Evolutionary conservation across 495 filamentous ascomycete species (phyloP), one percentile per base, ranked within the genome.

Genomic region (Penicillium atrosanguineum): DNA sequence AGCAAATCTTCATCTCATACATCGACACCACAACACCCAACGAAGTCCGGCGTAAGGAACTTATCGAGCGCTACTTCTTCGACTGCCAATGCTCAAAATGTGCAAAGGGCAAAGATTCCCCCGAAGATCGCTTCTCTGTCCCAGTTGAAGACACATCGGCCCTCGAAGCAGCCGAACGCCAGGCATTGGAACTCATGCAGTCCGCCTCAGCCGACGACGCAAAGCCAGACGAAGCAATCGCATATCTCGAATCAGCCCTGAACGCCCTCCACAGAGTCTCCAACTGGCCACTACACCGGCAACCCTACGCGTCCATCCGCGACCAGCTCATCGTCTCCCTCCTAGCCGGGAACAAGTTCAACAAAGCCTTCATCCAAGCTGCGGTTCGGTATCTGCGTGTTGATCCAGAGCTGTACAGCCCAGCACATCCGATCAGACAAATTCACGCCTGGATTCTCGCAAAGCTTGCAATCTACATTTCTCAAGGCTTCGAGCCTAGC

Each of bases 1-100:
- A 82, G 14, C 86, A 92, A 64, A 71, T 91, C 38, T 81, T 79
- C 48, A 82, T 89, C 56, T 82, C 82, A 20, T 92, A 92, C 62
- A 70, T 86, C 50, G 87, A 90, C 63, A 71, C 72, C 18, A 86
- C 79, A 0, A 75, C 78, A 29, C 78, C 82, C 0, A 65, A 68
- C 9, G 37, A 63, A 4, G 64, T 68, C 7, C 79, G 83, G 2
- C 78, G 76, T 20, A 59, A 64, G 8, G 74, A 85, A 49, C 74
- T 91, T 1, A 63, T 66, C 29, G 71, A 74, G 14, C 74, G 79
- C 23, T 88, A 86, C 66, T 86, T 83, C 67, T 90, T 91, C 68
- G 68, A 70, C 47, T 91, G 88, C 67, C 50, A 46, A 34, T 91
- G 88, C 66, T 43, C 65, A 7, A 79, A 77, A 53, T 89, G 83